Base-by-base conservation (phyloP, 495 filamentous ascomycete genomes). In the Collariella sp. region DNA sequence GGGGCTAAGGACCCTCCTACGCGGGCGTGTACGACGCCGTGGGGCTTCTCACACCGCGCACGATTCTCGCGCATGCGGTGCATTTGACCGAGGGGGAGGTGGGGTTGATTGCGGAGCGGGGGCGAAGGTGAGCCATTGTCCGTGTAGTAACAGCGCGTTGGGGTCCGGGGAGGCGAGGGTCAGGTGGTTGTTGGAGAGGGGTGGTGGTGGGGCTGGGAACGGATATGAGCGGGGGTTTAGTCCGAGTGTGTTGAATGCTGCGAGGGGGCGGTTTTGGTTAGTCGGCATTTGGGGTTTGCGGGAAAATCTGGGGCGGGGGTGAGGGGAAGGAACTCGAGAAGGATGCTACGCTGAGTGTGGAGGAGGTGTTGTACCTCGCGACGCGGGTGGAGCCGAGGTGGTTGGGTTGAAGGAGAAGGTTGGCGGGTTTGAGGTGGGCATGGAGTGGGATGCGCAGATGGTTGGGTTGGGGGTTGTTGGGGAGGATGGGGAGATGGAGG, bases 211-310 rank as follows among this genome's bases (percentile, higher is more conserved):
- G 93, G 0, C 69, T 98, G 0, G 93, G 93, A 0, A 97, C 90
- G 0, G 93, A 98, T 66, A 79, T 96, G 11, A 85, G 79, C 58
- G 93, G 91, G 93, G 93, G 10, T 96, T 89, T 60, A 85, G 79
- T 36, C 73, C 84, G 5, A 85, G 79, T 61, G 78, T 97, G 15
- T 76, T 97, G 0, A 86, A 89, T 54, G 83, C 85, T n/a, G 83
- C 80, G 36, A 70, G 89, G 22, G 91, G 61, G 88, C 91, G 2
- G 79, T 80, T 42, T 70, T 94, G 29, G 88, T 90, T 0, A 85
- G 80, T 41, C 69, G 89, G 31, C 76, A 80, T 76, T 68, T 84
- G n/a, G 80, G 74, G 7, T 77, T 83, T 78, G 66, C 63, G n/a
- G 55, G 4, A 9, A 7, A 40, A 23, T 38, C 18, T 70, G 63